Conservation (phyloP, 1,284 basidiomycete species). For the Ceratobasidium sp. region DNA sequence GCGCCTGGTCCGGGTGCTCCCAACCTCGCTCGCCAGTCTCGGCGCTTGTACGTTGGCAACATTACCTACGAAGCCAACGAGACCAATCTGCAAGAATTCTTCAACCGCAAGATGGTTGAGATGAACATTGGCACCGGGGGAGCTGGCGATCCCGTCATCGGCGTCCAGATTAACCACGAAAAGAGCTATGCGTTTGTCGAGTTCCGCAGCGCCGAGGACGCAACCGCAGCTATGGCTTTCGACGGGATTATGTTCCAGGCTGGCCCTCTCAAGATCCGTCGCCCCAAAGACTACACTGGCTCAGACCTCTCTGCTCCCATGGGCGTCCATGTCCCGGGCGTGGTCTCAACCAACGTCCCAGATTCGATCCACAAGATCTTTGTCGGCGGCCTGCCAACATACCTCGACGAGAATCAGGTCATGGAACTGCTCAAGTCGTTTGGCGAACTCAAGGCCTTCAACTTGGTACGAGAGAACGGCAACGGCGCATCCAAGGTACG, state of each 20-base stretch:
- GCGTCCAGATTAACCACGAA: slow-evolving; percentile 95
- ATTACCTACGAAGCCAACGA: slow-evolving; percentile 93
- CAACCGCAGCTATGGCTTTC: slow-evolving; percentile 94
- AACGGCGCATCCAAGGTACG: slow-evolving; percentile 86
- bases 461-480: slow-evolving; percentile 93
- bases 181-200: slow-evolving; percentile 98
- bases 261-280: slow-evolving; percentile 90
- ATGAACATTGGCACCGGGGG: slow-evolving; percentile 82
- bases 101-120: slow-evolving; percentile 95
- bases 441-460: slow-evolving; percentile 96
- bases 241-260: slow-evolving; percentile 96
- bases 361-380: slow-evolving; percentile 99
- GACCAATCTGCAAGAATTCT: slow-evolving; percentile 87
- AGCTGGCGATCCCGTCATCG: slow-evolving; percentile 88
- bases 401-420: slow-evolving; percentile 96
- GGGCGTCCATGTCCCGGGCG: slow-evolving; percentile 85
- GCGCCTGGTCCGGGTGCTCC: slow-evolving; percentile 62
- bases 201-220: slow-evolving; percentile 97
- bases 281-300: slow-evolving; percentile 95
- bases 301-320: slow-evolving; percentile 64
- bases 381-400: slow-evolving; percentile 93
- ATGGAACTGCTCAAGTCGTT: slow-evolving; percentile 97
- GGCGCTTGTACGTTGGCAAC: slow-evolving; percentile 94
- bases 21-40: slow-evolving; percentile 88
- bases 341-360: slow-evolving; percentile 95